These are phyloP conservation scores for Paxillus involutus DNA, from an alignment of 768 basidiomycete species.

Conservation along the genomic window DNA sequence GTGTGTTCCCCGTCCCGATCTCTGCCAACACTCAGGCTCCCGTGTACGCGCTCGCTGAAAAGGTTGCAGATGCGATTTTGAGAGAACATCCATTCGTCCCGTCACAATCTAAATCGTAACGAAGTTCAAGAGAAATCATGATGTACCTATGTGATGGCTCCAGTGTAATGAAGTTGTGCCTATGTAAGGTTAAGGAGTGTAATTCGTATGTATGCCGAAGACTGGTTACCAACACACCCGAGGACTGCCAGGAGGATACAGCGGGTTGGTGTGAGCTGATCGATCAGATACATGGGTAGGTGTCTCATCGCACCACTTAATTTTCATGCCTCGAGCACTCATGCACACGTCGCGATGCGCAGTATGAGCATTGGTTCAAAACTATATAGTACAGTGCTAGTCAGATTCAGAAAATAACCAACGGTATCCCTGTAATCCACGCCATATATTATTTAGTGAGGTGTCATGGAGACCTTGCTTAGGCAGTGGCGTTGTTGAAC, in stretches of 20 bases:
- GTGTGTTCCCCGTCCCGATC: conserved; percentile 29
- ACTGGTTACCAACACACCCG: too few species aligned
- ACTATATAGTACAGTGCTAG: conserved; percentile 13
- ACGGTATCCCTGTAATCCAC: background rate
- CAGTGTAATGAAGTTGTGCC: background rate
- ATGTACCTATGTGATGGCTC: too few species aligned
- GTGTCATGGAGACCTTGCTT: background rate
- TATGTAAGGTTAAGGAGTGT: too few species aligned
- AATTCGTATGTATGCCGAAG: too few species aligned
- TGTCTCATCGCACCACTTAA: too few species aligned
- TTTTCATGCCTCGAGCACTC: too few species aligned
- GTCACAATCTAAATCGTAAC: too few species aligned
- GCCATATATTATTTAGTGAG: background rate
- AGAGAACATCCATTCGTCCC: conserved; percentile 39
- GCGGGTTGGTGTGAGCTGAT: too few species aligned
- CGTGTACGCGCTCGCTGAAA: conserved; percentile 35
- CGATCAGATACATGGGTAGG: too few species aligned
- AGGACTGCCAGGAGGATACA: background rate
- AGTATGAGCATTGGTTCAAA: background rate
- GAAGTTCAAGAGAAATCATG: too few species aligned
- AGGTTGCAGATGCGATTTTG: conserved; percentile 9
- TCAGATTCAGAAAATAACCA: background rate
- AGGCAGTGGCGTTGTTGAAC: conserved; percentile 73
- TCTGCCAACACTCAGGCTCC: conserved; percentile 34
- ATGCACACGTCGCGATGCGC: too few species aligned